Evolutionary conservation across 257 asterid genomes (phyloP), one percentile per base, ranked within the genome.

Genomic region (Thymus quinquecostatus): DNA sequence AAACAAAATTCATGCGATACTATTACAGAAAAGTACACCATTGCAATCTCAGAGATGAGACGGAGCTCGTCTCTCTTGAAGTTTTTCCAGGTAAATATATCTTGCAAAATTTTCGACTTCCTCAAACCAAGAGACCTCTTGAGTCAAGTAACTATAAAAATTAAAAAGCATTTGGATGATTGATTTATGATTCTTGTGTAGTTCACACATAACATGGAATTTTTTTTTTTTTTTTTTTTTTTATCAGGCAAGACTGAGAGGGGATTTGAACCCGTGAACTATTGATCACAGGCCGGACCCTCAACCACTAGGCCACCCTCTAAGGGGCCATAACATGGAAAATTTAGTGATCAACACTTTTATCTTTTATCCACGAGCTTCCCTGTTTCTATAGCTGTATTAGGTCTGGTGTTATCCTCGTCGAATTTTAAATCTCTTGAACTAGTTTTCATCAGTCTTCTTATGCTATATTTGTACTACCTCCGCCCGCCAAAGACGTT

Each of bases 1-100:
- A 90, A 85, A 77, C 85, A 83, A 66, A 84, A 79, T 75, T 72
- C 43, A 38, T 79, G 77, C 14, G 83, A 86, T 50, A 66, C 78
- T 65, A 70, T 81, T 11, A 85, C 84, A 82, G 91, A 68, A 30
- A 81, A 81, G 53, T 81, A 87, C 79, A 83, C 83, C 64, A 82
- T 83, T 64, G 84, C 87, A 21, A 56, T 84, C 73, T 82, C 90
- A 51, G 90, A 84, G 78, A 87, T 85, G 81, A 87, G 92, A 63
- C 85, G 51, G 51, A 68, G 86, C 81, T 79, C 82, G 33, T 83
- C 92, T 69, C 80, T 87, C 60, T 64, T 86, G 85, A 82, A 87
- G 80, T 84, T 73, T 77, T 82, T 91, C 82, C 87, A 87, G 89
- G 97, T 87, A 77, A 77, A 51, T 49, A 28, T 21, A 43, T 28